These are phyloP conservation scores for Clarkia xantiana DNA, from an alignment of 345 rosid species.

Conservation along the genomic window DNA sequence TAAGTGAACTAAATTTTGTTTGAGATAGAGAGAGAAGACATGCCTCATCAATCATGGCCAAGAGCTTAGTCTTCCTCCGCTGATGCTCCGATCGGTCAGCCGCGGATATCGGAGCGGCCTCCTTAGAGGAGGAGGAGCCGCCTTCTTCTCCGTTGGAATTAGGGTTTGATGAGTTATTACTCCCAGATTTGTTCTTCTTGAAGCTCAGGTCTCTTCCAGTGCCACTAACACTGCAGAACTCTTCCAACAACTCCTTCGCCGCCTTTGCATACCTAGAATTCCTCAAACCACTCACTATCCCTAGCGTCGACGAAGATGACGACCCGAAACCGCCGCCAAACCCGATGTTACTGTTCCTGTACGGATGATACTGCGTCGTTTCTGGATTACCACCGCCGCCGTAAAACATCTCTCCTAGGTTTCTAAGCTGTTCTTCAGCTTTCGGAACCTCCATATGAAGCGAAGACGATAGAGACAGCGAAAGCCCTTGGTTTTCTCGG, in stretches of 20 bases:
- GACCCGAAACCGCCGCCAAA: slow-evolving; percentile 7
- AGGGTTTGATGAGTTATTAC: slow-evolving; percentile 47
- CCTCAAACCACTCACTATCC: slow-evolving; percentile 44
- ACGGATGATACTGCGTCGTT: slow-evolving; percentile 8
- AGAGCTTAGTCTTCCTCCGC: slow-evolving; percentile 73
- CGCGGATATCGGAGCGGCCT: slow-evolving; percentile 48
- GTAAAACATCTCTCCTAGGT: slow-evolving; percentile 27
- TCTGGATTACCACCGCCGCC: slow-evolving; percentile 21
- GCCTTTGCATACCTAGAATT: slow-evolving; percentile 56
- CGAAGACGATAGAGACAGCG: slow-evolving; percentile 64
- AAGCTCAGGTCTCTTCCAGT: slow-evolving; percentile 45
- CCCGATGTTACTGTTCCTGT: slow-evolving; percentile 27
- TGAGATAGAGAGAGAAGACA: slow-evolving; percentile 22
- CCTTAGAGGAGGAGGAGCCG: slow-evolving; percentile 39
- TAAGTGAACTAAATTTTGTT: slow-evolving; percentile 4
- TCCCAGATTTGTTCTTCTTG: slow-evolving; percentile 42
- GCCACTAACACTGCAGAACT: slow-evolving; percentile 56
- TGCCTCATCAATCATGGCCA: slow-evolving; percentile 97
- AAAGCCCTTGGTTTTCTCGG: slow-evolving; percentile 69
- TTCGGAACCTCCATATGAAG: slow-evolving; percentile 64
- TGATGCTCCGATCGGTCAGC: slow-evolving; percentile 81
- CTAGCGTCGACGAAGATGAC: slow-evolving; percentile 19
- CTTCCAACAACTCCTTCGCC: slow-evolving; percentile 76
- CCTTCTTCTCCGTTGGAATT: slow-evolving; percentile 25
- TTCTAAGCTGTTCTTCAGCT: slow-evolving; percentile 52